Conservation (phyloP, 23 red algal species). For the Gracilaria caudata region DNA sequence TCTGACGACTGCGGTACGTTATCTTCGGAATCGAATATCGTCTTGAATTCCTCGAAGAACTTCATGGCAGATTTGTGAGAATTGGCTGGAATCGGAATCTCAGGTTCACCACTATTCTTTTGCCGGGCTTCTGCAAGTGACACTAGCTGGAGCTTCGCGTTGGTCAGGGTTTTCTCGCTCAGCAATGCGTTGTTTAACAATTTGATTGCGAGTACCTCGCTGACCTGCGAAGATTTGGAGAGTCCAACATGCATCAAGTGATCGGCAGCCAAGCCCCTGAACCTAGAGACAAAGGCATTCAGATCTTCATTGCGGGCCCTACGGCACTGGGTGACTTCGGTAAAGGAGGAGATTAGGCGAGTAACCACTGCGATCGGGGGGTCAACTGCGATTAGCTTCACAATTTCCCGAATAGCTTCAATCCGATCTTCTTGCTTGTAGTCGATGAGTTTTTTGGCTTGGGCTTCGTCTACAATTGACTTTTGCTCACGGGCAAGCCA, state of each 20-base stretch:
- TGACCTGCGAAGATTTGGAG: slow-evolving; percentile 20
- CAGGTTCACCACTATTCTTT: neutral
- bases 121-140: slow-evolving; percentile 17
- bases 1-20: neutral
- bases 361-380: neutral
- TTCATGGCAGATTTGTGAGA: neutral
- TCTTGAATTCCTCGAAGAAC: neutral
- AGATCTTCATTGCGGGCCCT: neutral
- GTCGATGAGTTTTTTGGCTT: neutral
- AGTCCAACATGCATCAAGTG: neutral
- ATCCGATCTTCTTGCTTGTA: neutral
- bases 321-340: neutral
- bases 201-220: slow-evolving; percentile 2
- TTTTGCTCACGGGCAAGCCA: neutral
- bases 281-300: neutral
- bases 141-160: slow-evolving; percentile 27
- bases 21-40: neutral
- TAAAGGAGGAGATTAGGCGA: neutral
- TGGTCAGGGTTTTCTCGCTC: slow-evolving; percentile 24
- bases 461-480: neutral
- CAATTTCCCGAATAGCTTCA: neutral
- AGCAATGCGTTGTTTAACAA: slow-evolving; percentile 13
- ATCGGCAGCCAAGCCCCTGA: neutral
- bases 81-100: neutral
- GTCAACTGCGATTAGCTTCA: neutral